Percentiles rank a stretch among this genome's conserved stretches.
Evolutionary conservation across 495 filamentous ascomycete genomes (phyloP).

Genomic region (Astrocystis sublimbata): DNA sequence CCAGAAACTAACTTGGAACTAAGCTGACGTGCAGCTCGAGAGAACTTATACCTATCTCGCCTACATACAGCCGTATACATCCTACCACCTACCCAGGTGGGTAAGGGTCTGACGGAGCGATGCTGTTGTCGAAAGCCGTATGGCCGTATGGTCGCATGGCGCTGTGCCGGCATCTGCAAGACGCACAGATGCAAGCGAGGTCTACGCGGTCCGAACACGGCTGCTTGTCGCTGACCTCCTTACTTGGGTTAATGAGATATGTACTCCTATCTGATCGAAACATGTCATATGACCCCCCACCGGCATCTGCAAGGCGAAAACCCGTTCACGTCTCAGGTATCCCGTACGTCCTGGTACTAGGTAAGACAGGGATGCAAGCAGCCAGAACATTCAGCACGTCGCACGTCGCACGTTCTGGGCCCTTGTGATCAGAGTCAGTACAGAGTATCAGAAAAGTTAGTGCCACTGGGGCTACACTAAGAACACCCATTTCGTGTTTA

Average conservation of each 20-base stretch:
- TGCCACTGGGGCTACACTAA: too few species aligned
- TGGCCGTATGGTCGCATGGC: neutral
- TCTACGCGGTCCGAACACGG: neutral
- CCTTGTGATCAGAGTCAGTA: neutral
- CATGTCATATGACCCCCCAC: constrained; percentile 9
- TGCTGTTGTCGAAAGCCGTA: too few species aligned
- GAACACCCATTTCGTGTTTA: too few species aligned
- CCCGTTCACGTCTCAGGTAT: constrained; percentile 5
- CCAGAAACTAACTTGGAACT: neutral
- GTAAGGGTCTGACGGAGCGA: neutral
- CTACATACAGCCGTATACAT: too few species aligned
- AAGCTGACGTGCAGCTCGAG: neutral
- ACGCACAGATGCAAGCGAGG: neutral
- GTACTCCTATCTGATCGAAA: too few species aligned
- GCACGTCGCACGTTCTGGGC: neutral
- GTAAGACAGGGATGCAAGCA: neutral
- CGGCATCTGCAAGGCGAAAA: constrained; percentile 9
- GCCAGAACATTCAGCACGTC: neutral
- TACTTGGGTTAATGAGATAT: neutral
- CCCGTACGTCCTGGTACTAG: too few species aligned
- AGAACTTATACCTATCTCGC: too few species aligned
- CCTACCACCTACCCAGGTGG: neutral
- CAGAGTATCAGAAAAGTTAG: neutral
- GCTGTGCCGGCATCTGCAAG: constrained; percentile 1
- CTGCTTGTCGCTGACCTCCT: neutral